A percentile compares a stretch with the other conserved stretches of the same genome.
phyloP scores from a whole-genome alignment of 2,329 filamentous ascomycete genomes.

The Gnomoniopsis sp. region DNA sequence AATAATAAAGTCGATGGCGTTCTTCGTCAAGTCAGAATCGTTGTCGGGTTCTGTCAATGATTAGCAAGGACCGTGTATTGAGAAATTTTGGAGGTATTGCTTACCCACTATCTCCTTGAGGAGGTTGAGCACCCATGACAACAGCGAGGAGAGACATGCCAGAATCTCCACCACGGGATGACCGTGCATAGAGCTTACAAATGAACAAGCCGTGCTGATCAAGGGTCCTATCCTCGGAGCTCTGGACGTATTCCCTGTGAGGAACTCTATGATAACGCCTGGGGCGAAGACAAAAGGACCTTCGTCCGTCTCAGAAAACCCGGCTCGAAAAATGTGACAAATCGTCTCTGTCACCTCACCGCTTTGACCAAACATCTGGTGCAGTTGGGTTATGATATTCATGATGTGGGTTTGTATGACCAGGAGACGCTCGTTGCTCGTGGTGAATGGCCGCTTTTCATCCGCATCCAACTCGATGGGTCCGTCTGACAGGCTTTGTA shows the following conservation, averaged over 20 bases:
- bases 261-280: constrained; percentile 61
- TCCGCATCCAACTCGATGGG: constrained; percentile 63
- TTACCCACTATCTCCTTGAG: constrained; percentile 60
- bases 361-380: constrained; percentile 51
- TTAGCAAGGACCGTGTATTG: constrained; percentile 9
- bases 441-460: constrained; percentile 8
- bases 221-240: constrained; percentile 62
- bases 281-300: constrained; percentile 76
- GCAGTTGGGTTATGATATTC: constrained; percentile 43
- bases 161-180: constrained; percentile 41
- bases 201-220: constrained; percentile 68
- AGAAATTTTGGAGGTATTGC: constrained; percentile 17
- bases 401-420: constrained; percentile 45
- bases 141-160: constrained; percentile 46
- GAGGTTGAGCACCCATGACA: constrained; percentile 61
- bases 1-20: constrained; percentile 69
- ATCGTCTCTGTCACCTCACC: constrained; percentile 69
- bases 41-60: constrained; percentile 47
- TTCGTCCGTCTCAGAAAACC: constrained; percentile 70
- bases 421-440: constrained; percentile 23
- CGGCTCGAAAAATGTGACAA: constrained; percentile 68
- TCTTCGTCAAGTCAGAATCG: constrained; percentile 70
- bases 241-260: constrained; percentile 55
- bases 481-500: constrained; percentile 65
- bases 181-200: constrained; percentile 58